Evolutionary conservation across 164 flowering plant species (phyloP), one percentile per base, ranked within the genome.

Genomic region (Stephania yunnanensis): DNA sequence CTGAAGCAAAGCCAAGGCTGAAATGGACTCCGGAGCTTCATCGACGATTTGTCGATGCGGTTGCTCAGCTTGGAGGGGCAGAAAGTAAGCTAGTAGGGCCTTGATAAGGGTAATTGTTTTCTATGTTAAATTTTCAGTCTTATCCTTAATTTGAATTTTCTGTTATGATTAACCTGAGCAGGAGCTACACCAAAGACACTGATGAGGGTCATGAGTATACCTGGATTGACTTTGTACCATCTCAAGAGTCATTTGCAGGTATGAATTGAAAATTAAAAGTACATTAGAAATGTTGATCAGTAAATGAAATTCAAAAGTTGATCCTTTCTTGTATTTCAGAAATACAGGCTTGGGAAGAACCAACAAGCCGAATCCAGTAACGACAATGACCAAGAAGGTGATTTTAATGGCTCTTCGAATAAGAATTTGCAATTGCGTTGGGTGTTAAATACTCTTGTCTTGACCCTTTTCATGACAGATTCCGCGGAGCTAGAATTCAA

Each of bases 201-300:
- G 86, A 90, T 91, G 98, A 89, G 89, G 76, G 77, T 85, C 72
- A 95, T 95, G 97, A 90, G 91, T 36, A 85, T 92, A 52, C 89
- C 90, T 80, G 98, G 96, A 67, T 86, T 95, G 19, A 93, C 96
- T 72, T 76, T 92, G 76, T 93, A 91, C 85, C 99, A 95, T 76
- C 82, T 95, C 2, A 93, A 95, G 85, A 92, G 98, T 82, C 98
- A 95, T 85, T 89, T 95, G 81, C 98, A 95, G 97, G 99, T 70
- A 80, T 74, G 72, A 68, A 72, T 72, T 29, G n/a, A 77, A 75
- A 7, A 22, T 15, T 30, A 36, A 52, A 58, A 58, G 20, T 25
- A 58, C 65, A 50, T 7, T 36, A 8, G 55, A 50, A 50, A 50
- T 50, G 4, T 50, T 50, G 55, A 50, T 50, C 55, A 7, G 6